Evolutionary conservation across 2,329 filamentous ascomycete genomes (phyloP).

Genomic region (Colletotrichum costaricense): DNA sequence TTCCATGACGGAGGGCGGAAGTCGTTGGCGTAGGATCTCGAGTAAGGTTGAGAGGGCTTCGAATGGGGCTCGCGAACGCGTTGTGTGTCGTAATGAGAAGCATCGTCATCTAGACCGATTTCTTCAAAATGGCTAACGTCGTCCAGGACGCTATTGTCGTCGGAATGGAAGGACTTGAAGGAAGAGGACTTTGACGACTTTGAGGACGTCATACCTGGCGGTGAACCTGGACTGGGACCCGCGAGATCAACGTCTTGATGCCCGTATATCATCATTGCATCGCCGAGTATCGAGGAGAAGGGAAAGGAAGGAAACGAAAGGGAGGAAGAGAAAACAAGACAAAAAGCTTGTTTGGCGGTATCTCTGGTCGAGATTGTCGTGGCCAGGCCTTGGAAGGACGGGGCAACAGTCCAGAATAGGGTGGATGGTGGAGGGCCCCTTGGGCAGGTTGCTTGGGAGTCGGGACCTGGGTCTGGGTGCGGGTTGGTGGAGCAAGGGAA

Average conservation of each 20-base stretch:
- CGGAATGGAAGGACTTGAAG: slow-evolving; percentile 78
- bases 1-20: slow-evolving; percentile 34
- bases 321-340: slow-evolving; percentile 11
- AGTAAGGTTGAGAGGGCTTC: slow-evolving; percentile 37
- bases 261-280: slow-evolving; percentile 37
- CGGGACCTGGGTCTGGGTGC: not conserved
- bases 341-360: slow-evolving; percentile 33
- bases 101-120: slow-evolving; percentile 82
- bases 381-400: slow-evolving; percentile 21
- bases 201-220: slow-evolving; percentile 82
- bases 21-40: slow-evolving; percentile 35
- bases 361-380: slow-evolving; percentile 20
- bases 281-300: slow-evolving; percentile 7
- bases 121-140: slow-evolving; percentile 92
- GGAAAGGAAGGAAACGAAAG: not conserved
- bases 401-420: slow-evolving; percentile 29
- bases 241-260: slow-evolving; percentile 34
- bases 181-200: slow-evolving; percentile 94
- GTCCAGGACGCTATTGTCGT: slow-evolving; percentile 76
- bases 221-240: slow-evolving; percentile 56
- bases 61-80: slow-evolving; percentile 45
- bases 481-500: slow-evolving; percentile 19
- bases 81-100: slow-evolving; percentile 43
- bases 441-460: not conserved
- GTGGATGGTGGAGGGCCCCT: slow-evolving; percentile 4